Evolutionary conservation across 2,329 filamentous ascomycete genomes (phyloP).

Genomic region (Penicillium glabrum): DNA sequence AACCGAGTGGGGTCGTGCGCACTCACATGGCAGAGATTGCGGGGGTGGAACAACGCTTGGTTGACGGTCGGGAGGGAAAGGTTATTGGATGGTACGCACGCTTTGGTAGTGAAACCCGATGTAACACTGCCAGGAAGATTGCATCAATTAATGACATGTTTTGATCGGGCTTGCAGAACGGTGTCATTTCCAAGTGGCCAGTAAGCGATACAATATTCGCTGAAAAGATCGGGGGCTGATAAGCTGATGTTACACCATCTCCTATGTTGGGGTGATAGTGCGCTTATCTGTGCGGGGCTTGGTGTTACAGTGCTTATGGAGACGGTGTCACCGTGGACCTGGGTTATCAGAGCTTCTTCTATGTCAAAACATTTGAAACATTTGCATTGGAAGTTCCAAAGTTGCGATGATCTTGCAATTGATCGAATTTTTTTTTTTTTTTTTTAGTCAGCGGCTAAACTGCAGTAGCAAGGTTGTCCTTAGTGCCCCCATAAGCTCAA

Average conservation of each 20-base stretch:
- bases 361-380: too few species aligned
- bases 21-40: neutral
- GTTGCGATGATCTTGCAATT: too few species aligned
- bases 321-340: neutral
- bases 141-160: neutral
- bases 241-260: neutral
- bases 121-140: constrained; percentile 2
- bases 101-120: neutral
- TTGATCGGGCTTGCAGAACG: neutral
- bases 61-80: neutral
- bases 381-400: too few species aligned
- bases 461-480: neutral
- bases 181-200: neutral
- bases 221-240: neutral
- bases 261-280: neutral
- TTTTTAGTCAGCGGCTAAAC: neutral
- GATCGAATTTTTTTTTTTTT: neutral
- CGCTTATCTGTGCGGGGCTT: neutral
- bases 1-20: neutral
- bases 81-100: neutral
- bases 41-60: neutral
- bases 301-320: neutral
- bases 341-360: too few species aligned
- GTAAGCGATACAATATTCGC: neutral
- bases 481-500: neutral